Evolutionary conservation across 139 green algal species (phyloP).

Genomic region (Microglena sp.): DNA sequence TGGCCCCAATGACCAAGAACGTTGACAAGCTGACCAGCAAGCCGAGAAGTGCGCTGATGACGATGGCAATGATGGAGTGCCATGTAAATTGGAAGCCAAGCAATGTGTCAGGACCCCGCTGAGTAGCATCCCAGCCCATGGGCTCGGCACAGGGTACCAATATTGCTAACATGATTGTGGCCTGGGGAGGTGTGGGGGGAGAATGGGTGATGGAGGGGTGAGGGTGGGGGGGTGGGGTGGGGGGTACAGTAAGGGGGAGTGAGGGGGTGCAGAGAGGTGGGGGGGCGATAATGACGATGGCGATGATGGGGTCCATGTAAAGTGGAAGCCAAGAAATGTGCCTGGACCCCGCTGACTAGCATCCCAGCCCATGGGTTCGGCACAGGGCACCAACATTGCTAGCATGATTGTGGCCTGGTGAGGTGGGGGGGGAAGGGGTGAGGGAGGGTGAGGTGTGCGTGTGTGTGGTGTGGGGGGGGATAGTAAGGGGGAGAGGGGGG

Average conservation of each 20-base stretch:
- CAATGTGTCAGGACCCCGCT: not conserved
- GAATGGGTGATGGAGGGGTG: too few relatives aligned
- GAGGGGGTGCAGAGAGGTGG: too few relatives aligned
- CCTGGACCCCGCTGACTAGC: not conserved
- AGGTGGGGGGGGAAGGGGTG: too few relatives aligned
- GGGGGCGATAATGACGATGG: too few relatives aligned
- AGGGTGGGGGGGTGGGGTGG: too few relatives aligned
- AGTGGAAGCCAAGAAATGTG: constrained; percentile 37
- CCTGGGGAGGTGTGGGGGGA: too few relatives aligned
- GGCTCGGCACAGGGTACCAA: constrained; percentile 64
- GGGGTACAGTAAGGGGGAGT: too few relatives aligned
- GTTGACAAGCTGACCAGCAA: constrained; percentile 71
- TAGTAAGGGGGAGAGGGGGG: too few relatives aligned
- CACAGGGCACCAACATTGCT: constrained; percentile 51
- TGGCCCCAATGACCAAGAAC: constrained; percentile 68
- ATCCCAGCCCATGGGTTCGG: constrained; percentile 67
- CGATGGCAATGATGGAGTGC: constrained; percentile 47
- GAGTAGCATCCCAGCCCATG: constrained; percentile 41
- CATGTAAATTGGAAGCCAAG: constrained; percentile 16
- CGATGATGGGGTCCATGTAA: too few relatives aligned
- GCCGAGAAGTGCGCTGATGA: constrained; percentile 64
- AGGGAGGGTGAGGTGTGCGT: too few relatives aligned
- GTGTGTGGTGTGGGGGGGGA: too few relatives aligned
- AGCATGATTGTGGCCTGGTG: constrained; percentile 43
- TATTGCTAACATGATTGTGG: constrained; percentile 37